These are phyloP conservation scores for Lineolata rhizophorae DNA, from an alignment of 495 filamentous ascomycete genomes.

Conservation along the genomic window DNA sequence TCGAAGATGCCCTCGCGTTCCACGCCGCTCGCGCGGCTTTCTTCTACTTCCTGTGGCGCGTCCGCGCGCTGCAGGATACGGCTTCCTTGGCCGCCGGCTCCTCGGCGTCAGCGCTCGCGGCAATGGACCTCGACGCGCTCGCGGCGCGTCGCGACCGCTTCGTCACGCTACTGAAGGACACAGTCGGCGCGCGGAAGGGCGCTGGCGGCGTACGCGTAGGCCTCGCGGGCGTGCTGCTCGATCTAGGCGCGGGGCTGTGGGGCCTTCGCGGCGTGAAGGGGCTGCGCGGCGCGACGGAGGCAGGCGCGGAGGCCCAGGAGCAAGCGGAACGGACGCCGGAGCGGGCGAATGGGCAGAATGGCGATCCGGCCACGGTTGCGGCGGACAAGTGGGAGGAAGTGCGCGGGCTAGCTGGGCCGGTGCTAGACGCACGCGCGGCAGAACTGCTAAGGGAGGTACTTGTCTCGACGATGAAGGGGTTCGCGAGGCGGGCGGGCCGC, in stretches of 20 bases:
- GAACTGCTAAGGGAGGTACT: too few relatives aligned
- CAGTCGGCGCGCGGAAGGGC: constrained; percentile 37
- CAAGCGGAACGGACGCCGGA: constrained; percentile 26
- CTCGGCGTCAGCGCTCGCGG: constrained; percentile 5
- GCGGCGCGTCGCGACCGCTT: constrained; percentile 33
- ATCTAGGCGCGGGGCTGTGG: constrained; percentile 62
- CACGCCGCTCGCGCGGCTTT: constrained; percentile 49
- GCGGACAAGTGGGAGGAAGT: too few relatives aligned
- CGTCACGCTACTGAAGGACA: constrained; percentile 34
- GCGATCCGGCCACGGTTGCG: too few relatives aligned
- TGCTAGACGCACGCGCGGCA: too few relatives aligned
- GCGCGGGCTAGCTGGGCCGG: too few relatives aligned
- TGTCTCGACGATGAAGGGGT: too few relatives aligned
- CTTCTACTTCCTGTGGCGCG: constrained; percentile 94
- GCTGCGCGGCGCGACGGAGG: constrained; percentile 6
- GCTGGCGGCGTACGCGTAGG: constrained; percentile 56
- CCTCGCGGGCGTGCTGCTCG: constrained; percentile 54
- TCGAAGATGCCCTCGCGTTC: constrained; percentile 54
- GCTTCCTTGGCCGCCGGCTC: too few relatives aligned
- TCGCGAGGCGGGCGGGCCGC: too few relatives aligned
- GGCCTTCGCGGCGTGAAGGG: constrained; percentile 34
- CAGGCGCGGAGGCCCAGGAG: constrained; percentile 19
- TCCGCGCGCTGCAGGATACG: constrained; percentile 14
- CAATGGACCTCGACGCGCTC: constrained; percentile 30
- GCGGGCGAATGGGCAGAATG: constrained; percentile 50